Base-by-base conservation (phyloP, 2,329 filamentous ascomycete genomes). In the Tolypocladium sp. region DNA sequence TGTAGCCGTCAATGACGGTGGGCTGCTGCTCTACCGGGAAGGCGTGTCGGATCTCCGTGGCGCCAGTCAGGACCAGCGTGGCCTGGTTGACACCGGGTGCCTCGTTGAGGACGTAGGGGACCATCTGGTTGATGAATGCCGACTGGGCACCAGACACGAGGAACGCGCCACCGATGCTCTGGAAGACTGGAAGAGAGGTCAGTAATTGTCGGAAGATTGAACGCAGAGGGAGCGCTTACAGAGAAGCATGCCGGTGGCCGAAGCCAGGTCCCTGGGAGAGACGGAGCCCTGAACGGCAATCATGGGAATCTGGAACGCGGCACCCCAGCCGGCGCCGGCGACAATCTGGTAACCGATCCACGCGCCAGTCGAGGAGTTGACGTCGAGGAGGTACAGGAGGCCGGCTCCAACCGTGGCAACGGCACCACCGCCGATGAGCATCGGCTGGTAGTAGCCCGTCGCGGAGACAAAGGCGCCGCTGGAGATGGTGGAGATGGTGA, bases 1-100 rank as follows among this genome's bases (percentile, higher is more conserved):
- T 88, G 73, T 90, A 90, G 0, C 83, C 84, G 0, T 70, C 63
- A 33, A 88, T 75, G 46, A 90, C 84, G 0, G 76, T 74, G 0
- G 73, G 66, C 2, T 87, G 73, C 59, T 76, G 77, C n/a, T 80
- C 68, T 0, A 66, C 59, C 0, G 77, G 67, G 62, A 89, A 83
- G 2, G 71, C 72, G 6, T 67, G 60, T 63, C 83, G 79, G 42
- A 91, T 75, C 63, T 83, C 78, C 0, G 85, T 88, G 3, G 79
- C 78, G 20, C 79, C 79, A 0, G 76, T 76, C 2, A 72, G 64
- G 40, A 79, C 68, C 4, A 81, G 72, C 0, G 64, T 63, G 7
- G 58, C 63, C 12, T 74, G 67, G 63, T 72, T 67, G 41, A 80
- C 68, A 4, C 66, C 63, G 6, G 77, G 76, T 2, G 71, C 73